phyloP scores from a whole-genome alignment of 306 rosid genomes.

The Abrus pulchellus region DNA sequence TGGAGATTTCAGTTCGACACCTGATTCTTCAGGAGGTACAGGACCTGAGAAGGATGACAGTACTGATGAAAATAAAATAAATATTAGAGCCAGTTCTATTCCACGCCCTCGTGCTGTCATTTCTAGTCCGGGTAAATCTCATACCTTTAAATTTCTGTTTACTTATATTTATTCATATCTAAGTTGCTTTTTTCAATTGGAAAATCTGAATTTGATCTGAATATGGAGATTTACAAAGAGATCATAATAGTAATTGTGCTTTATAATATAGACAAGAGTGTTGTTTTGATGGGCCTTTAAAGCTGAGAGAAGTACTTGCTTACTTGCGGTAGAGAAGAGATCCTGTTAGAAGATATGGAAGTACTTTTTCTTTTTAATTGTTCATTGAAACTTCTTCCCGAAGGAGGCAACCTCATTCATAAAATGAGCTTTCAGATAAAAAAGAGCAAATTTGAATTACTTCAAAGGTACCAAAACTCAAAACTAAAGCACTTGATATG shows the following conservation, averaged over 20 bases:
- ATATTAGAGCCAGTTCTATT: conserved; percentile 66
- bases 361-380: neutral
- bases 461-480: neutral
- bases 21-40: conserved; percentile 49
- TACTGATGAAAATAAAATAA: conserved; percentile 60
- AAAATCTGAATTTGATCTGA: conserved; percentile 3
- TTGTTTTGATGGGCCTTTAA: conserved; percentile 14
- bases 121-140: conserved; percentile 84
- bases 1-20: conserved; percentile 44
- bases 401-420: neutral
- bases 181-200: conserved; percentile 1
- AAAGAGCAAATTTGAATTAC: neutral
- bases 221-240: neutral
- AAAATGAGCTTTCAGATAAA: conserved; percentile 33
- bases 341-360: conserved; percentile 1
- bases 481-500: conserved; percentile 1
- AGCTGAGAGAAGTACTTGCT: conserved; percentile 28
- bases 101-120: conserved; percentile 89
- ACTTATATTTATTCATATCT: conserved; percentile 22
- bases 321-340: neutral
- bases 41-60: conserved; percentile 54
- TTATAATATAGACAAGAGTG: conserved; percentile 16
- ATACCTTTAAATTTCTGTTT: conserved; percentile 18
- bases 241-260: conserved; percentile 1
- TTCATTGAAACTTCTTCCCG: neutral